Base-by-base conservation (phyloP, 2,329 filamentous ascomycete genomes). In the Aureobasidium sp. region DNA sequence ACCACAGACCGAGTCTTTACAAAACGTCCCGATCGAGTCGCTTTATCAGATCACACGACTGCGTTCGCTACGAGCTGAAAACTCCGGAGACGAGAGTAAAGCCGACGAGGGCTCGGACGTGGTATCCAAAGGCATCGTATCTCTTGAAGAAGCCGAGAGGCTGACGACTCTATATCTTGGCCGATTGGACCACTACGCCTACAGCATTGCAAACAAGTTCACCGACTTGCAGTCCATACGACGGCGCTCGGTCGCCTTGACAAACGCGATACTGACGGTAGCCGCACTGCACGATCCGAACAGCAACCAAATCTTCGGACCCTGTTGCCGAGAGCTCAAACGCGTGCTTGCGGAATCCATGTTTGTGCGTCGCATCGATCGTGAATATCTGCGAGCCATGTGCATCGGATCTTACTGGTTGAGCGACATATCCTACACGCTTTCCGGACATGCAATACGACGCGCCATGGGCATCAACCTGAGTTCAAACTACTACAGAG, bases 341-440 rank as follows among this genome's bases (percentile, higher is more conserved):
- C 74, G 77, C 0, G 73, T 85, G 13, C 79, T 84, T 43, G 80
- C 81, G 0, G 77, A 73, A 15, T 82, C 81, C 57, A 82, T 84
- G 69, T 80, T 85, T 64, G 79, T 81, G 17, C 76, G 81, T 23
- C 79, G 82, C 60, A 47, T 58, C 29, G 80, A 78, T 25, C 70
- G 82, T 19, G 82, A 85, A 59, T 79, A 82, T 60, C 77, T 86
- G 23, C 76, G 82, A 2, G 83, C 81, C 3, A 76, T 85, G 38
- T 84, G 81, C 43, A 78, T 85, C 4, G 83, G 81, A 0, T 79
- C 82, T 0, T 85, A 85, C 65, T 86, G 83, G 84, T 74, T 85
- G 0, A 81, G 81, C 4, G 83, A 86, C 62, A 73, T 84, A 21
- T 84, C 81, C 4, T 85, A 83, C 81, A 85, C 82, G 65, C 73